Base-by-base conservation (phyloP, 805 yeast species). In the Ogataea trehalophila region DNA sequence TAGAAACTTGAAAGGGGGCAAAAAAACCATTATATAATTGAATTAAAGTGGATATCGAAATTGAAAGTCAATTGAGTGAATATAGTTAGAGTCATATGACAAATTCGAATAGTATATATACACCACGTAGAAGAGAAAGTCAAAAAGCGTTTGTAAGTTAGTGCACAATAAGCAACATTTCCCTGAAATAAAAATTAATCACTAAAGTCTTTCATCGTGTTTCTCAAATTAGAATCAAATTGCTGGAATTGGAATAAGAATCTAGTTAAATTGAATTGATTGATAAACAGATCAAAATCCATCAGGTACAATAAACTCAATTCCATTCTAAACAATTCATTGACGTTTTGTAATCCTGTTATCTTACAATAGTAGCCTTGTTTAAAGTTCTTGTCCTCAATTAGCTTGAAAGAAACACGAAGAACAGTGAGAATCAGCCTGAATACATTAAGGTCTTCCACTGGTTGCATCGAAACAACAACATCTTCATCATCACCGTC, bases 341-440 rank as follows among this genome's bases (percentile, higher is more conserved):
- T 58, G 9, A 62, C 56, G 41, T 65, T 67, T 38, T 64, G 68
- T n/a, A 74, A 62, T 2, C 79, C 79, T 4, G 71, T 69, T n/a
- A 74, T 69, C 35, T 68, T 68, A 38, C 77, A 74, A 50, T 69
- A 74, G 41, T 67, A 66, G 31, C 56, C 57, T 44, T 72, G 77
- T 42, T 67, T 69, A 53, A 65, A 74, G 54, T 73, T 70, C 39
- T 73, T 66, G 52, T 74, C 79, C 51, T 74, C 79, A 23, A 73
- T 59, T 34, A 68, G 58, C 50, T 74, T 74, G 22, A 66, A 63
- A 37, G 75, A 63, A 22, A 74, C 59, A 37, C 79, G 56, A 15
- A 73, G 49, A 35, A 63, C 60, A 2, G 76, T 68, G 47, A 73
- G 58, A 8, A 72, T 54, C 40, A 74, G 54, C 33, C 79, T 53